Evolutionary conservation across 2,329 filamentous ascomycete species (phyloP).

Genomic region (Claviceps sp.): DNA sequence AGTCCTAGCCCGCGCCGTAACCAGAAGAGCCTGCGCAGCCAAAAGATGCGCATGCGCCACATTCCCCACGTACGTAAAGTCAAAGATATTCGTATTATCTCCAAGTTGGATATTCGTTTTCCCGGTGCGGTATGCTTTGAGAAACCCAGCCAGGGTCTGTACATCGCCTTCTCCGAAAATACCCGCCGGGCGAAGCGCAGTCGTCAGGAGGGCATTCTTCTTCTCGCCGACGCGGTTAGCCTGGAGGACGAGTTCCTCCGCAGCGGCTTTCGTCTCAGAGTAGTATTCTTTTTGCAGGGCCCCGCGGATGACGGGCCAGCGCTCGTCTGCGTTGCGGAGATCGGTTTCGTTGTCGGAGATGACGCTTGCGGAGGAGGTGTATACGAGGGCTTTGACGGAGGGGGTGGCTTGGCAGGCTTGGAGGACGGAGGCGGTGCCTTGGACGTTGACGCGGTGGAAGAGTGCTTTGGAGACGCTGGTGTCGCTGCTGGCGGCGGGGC

Average conservation of each 20-base stretch:
- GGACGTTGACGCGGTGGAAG: conserved; percentile 74
- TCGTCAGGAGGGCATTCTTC: conserved; percentile 49
- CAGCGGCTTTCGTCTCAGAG: conserved; percentile 67
- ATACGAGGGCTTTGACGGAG: conserved; percentile 66
- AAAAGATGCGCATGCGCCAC: conserved; percentile 69
- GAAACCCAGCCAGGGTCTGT: conserved; percentile 58
- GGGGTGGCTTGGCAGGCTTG: conserved; percentile 47
- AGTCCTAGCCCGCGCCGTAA: conserved; percentile 40
- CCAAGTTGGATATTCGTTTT: conserved; percentile 73
- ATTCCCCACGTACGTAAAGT: conserved; percentile 53
- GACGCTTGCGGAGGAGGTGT: conserved; percentile 81
- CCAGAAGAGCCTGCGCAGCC: conserved; percentile 59
- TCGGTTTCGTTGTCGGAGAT: conserved; percentile 70
- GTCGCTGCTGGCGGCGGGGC: conserved; percentile 45
- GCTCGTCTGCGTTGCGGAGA: conserved; percentile 74
- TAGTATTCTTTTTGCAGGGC: conserved; percentile 67
- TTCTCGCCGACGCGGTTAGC: conserved; percentile 47
- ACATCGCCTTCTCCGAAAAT: conserved; percentile 87
- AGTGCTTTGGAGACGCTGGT: conserved; percentile 42
- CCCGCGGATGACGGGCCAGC: conserved; percentile 62
- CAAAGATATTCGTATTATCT: conserved; percentile 48
- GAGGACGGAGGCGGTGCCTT: conserved; percentile 68
- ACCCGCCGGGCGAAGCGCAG: conserved; percentile 69
- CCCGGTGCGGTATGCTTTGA: conserved; percentile 54
- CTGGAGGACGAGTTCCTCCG: conserved; percentile 66